Conservation (phyloP, 2,329 filamentous ascomycete genomes). For the Helicocarpus griseus region DNA sequence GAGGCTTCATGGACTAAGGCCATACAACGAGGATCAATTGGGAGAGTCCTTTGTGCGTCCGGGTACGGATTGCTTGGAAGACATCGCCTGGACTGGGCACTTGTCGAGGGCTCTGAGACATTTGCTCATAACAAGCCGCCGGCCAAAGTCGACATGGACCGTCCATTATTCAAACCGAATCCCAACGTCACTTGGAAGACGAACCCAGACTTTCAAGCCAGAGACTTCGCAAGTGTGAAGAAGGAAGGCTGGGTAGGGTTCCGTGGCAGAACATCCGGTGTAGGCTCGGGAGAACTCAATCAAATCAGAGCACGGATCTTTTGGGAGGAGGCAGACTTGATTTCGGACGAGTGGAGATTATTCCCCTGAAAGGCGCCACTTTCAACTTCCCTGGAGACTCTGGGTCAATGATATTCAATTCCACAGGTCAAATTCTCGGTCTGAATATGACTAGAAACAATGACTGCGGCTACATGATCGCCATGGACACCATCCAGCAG, state of each 20-base stretch:
- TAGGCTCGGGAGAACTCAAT: not conserved
- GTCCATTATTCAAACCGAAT: not conserved
- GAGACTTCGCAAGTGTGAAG: not conserved
- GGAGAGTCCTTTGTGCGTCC: not conserved
- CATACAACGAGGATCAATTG: not conserved
- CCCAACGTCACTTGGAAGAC: not conserved
- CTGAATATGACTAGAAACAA: not conserved
- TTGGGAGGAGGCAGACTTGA: not conserved
- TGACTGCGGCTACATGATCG: not conserved
- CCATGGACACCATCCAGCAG: not conserved
- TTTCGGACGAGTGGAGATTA: not conserved
- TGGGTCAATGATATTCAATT: conserved; percentile 1
- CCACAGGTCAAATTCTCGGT: not conserved
- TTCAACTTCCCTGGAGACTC: not conserved
- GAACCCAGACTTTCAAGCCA: not conserved
- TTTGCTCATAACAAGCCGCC: not conserved
- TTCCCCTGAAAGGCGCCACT: not conserved
- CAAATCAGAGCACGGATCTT: not conserved
- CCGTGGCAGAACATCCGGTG: not conserved
- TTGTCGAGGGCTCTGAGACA: not conserved
- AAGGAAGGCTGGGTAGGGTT: not conserved
- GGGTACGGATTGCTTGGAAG: not conserved
- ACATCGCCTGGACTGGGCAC: not conserved
- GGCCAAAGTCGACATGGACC: not conserved
- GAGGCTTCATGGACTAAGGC: not conserved